Evolutionary conservation across 257 asterid species (phyloP), one percentile per base, ranked within the genome.

Genomic region (Plantago major): DNA sequence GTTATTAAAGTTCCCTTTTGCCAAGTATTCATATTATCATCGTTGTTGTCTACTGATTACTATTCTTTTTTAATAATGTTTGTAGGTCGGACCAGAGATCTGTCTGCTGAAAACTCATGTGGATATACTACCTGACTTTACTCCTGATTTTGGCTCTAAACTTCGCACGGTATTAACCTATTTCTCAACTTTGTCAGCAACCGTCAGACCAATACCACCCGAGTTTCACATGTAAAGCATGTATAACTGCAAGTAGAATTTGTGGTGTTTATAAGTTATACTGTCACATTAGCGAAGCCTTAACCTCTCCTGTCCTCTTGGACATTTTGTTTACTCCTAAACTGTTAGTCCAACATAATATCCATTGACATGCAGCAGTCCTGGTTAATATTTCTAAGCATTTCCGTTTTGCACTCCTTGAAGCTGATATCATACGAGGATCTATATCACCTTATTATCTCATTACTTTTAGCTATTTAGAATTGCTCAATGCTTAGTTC

Each of bases 21-120:
- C 6, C 53, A 16, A 33, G 19, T 22, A 13, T 58, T 38, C 64
- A 19, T 38, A 57, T 37, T 66, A 55, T 15, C 48, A 28, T 43
- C n/a, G 42, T n/a, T 60, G 46, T 56, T 74, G 6, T 72, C n/a
- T 59, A 17, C 77, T 63, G 12, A 60, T 57, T 13, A 7, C 26
- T 44, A 60, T 61, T 60, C 11, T 33, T 58, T 18, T 58, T 30
- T 57, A 47, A 30, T 60, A 30, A 53, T 58, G 57, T 67, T 53
- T 84, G 82, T 82, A 93, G 99, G 96, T 89, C 72, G 99, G 99
- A 71, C 95, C 92, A 37, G 96, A 93, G 81, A 87, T 93, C 77
- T 93, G 97, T 78, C 71, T 93, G 94, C 76, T 89, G 60, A 93
- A 93, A 79, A 93, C 99, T 62, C 99, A 89, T 66, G 97, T 93